phyloP scores from a whole-genome alignment of 495 filamentous ascomycete genomes.

The Talaromyces wortmannii region DNA sequence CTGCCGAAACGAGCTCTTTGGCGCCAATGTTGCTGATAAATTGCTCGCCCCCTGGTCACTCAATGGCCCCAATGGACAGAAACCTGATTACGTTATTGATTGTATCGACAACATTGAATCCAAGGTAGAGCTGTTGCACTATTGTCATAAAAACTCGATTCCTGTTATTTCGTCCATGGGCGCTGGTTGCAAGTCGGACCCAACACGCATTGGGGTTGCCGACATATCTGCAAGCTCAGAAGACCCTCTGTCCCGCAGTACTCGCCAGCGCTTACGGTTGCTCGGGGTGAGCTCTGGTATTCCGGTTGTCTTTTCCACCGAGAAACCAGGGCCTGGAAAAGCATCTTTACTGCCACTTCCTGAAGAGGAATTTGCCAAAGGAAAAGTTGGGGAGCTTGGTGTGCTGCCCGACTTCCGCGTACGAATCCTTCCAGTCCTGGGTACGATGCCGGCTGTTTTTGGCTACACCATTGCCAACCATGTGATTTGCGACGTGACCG shows the following conservation, averaged over 20 bases:
- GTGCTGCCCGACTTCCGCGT: conserved; percentile 89
- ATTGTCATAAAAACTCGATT: conserved; percentile 69
- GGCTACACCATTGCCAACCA: conserved; percentile 88
- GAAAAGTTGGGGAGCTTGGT: conserved; percentile 79
- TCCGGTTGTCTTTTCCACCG: conserved; percentile 86
- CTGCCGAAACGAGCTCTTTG: conserved; percentile 78
- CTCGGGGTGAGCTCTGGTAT: conserved; percentile 79
- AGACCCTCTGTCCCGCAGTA: conserved; percentile 81
- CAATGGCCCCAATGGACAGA: conserved; percentile 47
- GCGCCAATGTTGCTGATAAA: conserved; percentile 50
- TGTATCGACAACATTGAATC: conserved; percentile 98
- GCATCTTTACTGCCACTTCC: conserved; percentile 79
- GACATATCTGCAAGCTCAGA: conserved; percentile 88
- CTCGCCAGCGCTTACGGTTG: conserved; percentile 70
- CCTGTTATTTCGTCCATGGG: conserved; percentile 94
- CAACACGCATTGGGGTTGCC: conserved; percentile 82
- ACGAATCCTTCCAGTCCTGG: conserved; percentile 87
- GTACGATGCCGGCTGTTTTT: conserved; percentile 96
- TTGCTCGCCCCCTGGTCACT: conserved; percentile 56
- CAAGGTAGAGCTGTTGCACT: conserved; percentile 86
- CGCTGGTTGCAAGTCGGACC: conserved; percentile 94
- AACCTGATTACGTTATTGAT: conserved; percentile 84
- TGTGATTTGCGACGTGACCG: conserved; percentile 76
- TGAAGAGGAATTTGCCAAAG: conserved; percentile 83
- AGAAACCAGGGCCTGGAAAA: conserved; percentile 87